These are phyloP conservation scores for Maudiozyma bulderi DNA, from an alignment of 805 yeast genomes.

Conservation along the genomic window DNA sequence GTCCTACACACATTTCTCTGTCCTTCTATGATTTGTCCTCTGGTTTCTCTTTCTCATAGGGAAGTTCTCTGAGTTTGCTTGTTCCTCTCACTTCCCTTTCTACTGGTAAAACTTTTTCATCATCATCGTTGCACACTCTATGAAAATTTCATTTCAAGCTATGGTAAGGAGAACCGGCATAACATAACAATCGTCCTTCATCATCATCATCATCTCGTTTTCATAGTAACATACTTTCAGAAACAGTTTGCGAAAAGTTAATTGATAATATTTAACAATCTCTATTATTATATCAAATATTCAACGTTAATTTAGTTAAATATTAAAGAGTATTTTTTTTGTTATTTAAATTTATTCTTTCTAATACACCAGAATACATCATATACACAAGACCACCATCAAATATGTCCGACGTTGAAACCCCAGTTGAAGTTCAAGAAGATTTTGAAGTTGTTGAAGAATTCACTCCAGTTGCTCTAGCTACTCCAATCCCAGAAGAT, in stretches of 20 bases:
- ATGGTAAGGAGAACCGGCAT: too few species aligned
- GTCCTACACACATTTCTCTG: background rate
- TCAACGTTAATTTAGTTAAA: background rate
- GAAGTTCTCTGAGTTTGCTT: too few species aligned
- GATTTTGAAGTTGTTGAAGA: constrained; percentile 68
- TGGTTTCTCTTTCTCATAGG: background rate
- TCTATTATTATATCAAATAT: background rate
- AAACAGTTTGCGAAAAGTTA: too few species aligned
- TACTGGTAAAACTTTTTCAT: too few species aligned
- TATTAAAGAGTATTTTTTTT: background rate
- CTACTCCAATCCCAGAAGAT: constrained; percentile 94
- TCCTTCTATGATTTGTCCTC: background rate
- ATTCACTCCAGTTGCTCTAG: constrained; percentile 62
- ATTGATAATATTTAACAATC: background rate
- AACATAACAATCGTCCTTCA: too few species aligned
- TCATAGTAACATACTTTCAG: too few species aligned
- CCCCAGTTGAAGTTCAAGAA: constrained; percentile 50
- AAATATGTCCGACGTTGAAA: constrained; percentile 81
- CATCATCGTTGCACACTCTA: too few species aligned
- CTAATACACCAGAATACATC: constrained; percentile 1
- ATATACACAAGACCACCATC: constrained; percentile 9
- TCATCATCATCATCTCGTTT: too few species aligned
- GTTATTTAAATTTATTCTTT: background rate
- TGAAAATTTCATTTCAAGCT: too few species aligned
- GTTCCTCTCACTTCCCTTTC: too few species aligned